These are phyloP conservation scores for Fomitopsis schrenkii DNA, from an alignment of 1,284 basidiomycete genomes.

Conservation along the genomic window DNA sequence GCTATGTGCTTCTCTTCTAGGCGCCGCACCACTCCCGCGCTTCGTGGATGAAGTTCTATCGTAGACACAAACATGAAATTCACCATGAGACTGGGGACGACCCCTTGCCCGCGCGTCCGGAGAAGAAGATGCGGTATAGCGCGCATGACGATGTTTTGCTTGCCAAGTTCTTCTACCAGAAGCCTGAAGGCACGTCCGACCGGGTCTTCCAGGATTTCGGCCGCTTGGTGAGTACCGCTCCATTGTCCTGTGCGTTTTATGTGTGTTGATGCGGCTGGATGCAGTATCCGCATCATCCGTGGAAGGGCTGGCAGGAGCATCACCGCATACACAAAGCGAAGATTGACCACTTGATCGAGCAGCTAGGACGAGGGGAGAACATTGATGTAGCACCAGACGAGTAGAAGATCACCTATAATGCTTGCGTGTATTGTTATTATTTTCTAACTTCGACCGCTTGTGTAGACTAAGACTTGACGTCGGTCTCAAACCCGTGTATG, in stretches of 20 bases:
- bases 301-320: slow-evolving; percentile 89
- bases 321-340: slow-evolving; percentile 80
- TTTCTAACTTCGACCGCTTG: background rate
- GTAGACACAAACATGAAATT: slow-evolving; percentile 78
- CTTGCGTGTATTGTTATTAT: background rate
- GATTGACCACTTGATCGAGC: slow-evolving; percentile 71
- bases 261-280: background rate
- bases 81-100: slow-evolving; percentile 57
- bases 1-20: slow-evolving; percentile 28
- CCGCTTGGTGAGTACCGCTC: slow-evolving; percentile 41
- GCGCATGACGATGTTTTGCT: slow-evolving; percentile 70
- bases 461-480: background rate
- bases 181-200: slow-evolving; percentile 74
- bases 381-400: slow-evolving; percentile 35
- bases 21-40: slow-evolving; percentile 83
- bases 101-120: slow-evolving; percentile 66
- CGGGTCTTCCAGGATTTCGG: slow-evolving; percentile 77
- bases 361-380: slow-evolving; percentile 52
- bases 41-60: slow-evolving; percentile 88
- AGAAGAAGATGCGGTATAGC: slow-evolving; percentile 83
- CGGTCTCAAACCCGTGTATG: background rate
- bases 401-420: background rate
- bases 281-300: slow-evolving; percentile 80
- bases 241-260: slow-evolving; percentile 1
- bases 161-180: slow-evolving; percentile 63